These are phyloP conservation scores for Symmetrospora coprosmae DNA, from an alignment of 768 basidiomycete genomes.

Conservation along the genomic window DNA sequence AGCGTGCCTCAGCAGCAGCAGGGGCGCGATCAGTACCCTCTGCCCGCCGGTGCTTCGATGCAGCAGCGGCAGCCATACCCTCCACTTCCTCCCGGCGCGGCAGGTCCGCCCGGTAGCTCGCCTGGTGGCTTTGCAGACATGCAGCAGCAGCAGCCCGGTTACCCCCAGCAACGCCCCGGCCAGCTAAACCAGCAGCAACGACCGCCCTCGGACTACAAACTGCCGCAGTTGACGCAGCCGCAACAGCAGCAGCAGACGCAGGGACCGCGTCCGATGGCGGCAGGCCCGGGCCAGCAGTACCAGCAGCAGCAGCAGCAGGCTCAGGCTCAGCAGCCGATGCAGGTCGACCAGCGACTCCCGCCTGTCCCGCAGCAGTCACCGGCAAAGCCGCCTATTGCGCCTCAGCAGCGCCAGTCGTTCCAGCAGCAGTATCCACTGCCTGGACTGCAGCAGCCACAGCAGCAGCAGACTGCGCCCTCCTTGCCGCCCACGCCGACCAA, in stretches of 20 bases:
- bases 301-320: conserved; percentile 24
- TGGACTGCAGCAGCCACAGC: conserved; percentile 2
- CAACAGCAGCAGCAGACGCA: conserved; percentile 23
- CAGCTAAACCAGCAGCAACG: background rate
- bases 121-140: background rate
- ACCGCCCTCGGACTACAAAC: background rate
- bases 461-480: conserved; percentile 4
- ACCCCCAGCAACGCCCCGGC: background rate
- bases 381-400: conserved; percentile 6
- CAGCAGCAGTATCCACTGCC: conserved; percentile 5
- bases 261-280: conserved; percentile 1
- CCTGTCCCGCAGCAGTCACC: conserved; percentile 23
- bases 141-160: background rate
- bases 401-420: background rate
- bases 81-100: conserved; percentile 5
- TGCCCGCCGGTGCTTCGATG: conserved; percentile 14
- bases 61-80: background rate
- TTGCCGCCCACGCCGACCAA: conserved; percentile 1
- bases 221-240: background rate
- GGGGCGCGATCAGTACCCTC: conserved; percentile 7
- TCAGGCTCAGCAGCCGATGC: background rate
- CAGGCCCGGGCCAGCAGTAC: background rate
- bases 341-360: conserved; percentile 17
- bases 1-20: conserved; percentile 26
- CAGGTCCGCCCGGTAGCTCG: background rate